phyloP scores from a whole-genome alignment of 2,329 filamentous ascomycete genomes.

The Sphaerulina musiva region DNA sequence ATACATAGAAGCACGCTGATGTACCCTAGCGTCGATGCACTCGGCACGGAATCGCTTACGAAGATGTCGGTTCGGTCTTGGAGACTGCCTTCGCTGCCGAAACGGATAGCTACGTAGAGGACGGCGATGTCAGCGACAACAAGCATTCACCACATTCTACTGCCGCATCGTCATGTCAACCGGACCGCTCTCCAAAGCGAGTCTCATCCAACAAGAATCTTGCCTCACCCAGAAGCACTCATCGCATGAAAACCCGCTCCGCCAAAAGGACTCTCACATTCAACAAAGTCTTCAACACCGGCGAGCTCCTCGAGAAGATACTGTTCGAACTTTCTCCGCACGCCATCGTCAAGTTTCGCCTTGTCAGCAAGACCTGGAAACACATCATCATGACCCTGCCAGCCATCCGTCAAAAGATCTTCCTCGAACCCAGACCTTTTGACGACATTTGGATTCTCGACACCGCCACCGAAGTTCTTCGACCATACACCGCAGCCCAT shows the following conservation, averaged over 20 bases:
- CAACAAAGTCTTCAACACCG: conserved; percentile 15
- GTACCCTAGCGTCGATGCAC: no score
- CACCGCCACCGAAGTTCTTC: background rate
- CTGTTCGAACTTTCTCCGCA: conserved; percentile 12
- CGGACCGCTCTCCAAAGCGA: background rate
- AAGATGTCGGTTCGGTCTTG: background rate
- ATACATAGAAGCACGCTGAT: no score
- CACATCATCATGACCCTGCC: conserved; percentile 3
- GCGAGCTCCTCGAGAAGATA: conserved; percentile 19
- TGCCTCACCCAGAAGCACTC: background rate
- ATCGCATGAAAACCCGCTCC: conserved; percentile 14
- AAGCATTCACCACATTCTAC: background rate
- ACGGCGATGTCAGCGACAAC: background rate
- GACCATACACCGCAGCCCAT: background rate
- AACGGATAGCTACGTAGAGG: background rate
- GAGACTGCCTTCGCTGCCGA: background rate
- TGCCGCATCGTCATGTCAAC: background rate
- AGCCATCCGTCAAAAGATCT: conserved; percentile 1
- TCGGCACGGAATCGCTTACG: background rate
- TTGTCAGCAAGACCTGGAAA: conserved; percentile 23
- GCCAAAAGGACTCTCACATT: conserved; percentile 1
- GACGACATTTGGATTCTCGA: conserved; percentile 4
- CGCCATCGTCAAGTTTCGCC: conserved; percentile 11
- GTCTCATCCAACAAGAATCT: background rate
- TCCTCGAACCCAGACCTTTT: conserved; percentile 1